Evolutionary conservation across 192 early-diverging fungal genomes (phyloP).

Genomic region (Nowakowskiella sp.): DNA sequence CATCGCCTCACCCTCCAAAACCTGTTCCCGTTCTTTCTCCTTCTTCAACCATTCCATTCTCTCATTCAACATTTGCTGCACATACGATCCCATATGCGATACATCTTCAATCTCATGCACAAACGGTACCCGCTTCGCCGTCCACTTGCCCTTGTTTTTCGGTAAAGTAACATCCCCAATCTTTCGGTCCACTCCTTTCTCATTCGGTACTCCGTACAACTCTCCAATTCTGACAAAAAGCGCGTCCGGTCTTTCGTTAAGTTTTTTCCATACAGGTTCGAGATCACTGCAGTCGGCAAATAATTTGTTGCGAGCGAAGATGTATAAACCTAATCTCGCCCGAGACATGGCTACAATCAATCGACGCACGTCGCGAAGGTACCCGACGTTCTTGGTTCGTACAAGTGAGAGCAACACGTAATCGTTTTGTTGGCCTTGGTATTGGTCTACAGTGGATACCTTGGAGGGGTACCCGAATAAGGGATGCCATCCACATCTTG

Average conservation of each 20-base stretch:
- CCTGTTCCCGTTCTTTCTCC: slow-evolving; percentile 26
- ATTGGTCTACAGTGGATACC: slow-evolving; percentile 93
- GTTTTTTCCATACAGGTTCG: slow-evolving; percentile 50
- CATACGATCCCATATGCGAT: slow-evolving; percentile 53
- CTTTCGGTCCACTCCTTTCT: slow-evolving; percentile 13
- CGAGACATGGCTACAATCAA: slow-evolving; percentile 90
- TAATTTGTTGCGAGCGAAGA: slow-evolving; percentile 69
- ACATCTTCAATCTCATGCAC: slow-evolving; percentile 37
- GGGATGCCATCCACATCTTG: slow-evolving; percentile 79
- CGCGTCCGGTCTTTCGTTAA: too few species aligned
- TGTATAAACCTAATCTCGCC: slow-evolving; percentile 87
- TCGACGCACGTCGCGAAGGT: slow-evolving; percentile 87
- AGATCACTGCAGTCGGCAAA: slow-evolving; percentile 82
- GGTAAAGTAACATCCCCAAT: slow-evolving; percentile 3
- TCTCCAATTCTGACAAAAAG: too few species aligned
- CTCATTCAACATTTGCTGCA: slow-evolving; percentile 58
- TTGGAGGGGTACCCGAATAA: slow-evolving; percentile 70
- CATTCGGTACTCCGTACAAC: slow-evolving; percentile 37
- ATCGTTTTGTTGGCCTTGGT: slow-evolving; percentile 89
- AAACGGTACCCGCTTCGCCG: slow-evolving; percentile 22
- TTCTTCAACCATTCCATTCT: slow-evolving; percentile 46
- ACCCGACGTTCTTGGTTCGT: slow-evolving; percentile 79
- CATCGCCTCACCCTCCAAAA: not conserved
- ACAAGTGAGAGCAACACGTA: slow-evolving; percentile 91
- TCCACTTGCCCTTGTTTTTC: slow-evolving; percentile 22